Conservation (phyloP, 2,329 filamentous ascomycete species). For the Colletotrichum orbiculare region DNA sequence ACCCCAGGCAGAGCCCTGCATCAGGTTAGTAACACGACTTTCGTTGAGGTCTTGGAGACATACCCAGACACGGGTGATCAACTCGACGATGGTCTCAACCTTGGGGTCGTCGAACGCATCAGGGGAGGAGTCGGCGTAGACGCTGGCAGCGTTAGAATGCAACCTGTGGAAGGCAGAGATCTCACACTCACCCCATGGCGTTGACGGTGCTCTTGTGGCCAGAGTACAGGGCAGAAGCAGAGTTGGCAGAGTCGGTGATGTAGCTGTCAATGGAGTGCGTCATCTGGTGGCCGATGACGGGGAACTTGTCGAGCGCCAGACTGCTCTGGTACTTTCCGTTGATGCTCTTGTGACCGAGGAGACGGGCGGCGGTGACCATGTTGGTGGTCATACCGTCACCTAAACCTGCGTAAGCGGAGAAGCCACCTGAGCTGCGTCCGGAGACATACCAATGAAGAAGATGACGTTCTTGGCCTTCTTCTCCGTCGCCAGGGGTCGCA, state of each 20-base stretch:
- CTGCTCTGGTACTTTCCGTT: slow-evolving; percentile 85
- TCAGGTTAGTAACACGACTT: not conserved
- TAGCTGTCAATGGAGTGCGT: slow-evolving; percentile 87
- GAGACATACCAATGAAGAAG: slow-evolving; percentile 76
- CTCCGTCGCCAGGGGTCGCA: slow-evolving; percentile 75
- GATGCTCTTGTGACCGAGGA: slow-evolving; percentile 84
- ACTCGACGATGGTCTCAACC: slow-evolving; percentile 83
- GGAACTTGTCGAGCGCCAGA: slow-evolving; percentile 85
- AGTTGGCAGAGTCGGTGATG: slow-evolving; percentile 90
- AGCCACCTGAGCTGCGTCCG: not conserved
- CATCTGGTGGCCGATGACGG: slow-evolving; percentile 89
- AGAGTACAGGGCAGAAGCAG: slow-evolving; percentile 81
- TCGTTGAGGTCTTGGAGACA: slow-evolving; percentile 53
- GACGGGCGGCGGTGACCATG: slow-evolving; percentile 81
- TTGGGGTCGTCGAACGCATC: slow-evolving; percentile 85
- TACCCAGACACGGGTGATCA: slow-evolving; percentile 77
- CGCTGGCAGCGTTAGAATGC: slow-evolving; percentile 46
- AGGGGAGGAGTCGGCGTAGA: slow-evolving; percentile 82
- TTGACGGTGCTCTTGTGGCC: slow-evolving; percentile 89
- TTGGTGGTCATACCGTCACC: slow-evolving; percentile 76
- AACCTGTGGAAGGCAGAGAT: not conserved
- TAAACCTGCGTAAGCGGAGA: slow-evolving; percentile 2
- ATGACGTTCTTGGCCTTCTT: slow-evolving; percentile 88
- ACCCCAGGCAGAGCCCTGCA: slow-evolving; percentile 65
- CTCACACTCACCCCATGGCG: slow-evolving; percentile 69